A percentile compares a stretch with the other conserved stretches of the same genome.
phyloP scores from a whole-genome alignment of 371 early-diverging fungal species.

The Mortierella sp. region DNA sequence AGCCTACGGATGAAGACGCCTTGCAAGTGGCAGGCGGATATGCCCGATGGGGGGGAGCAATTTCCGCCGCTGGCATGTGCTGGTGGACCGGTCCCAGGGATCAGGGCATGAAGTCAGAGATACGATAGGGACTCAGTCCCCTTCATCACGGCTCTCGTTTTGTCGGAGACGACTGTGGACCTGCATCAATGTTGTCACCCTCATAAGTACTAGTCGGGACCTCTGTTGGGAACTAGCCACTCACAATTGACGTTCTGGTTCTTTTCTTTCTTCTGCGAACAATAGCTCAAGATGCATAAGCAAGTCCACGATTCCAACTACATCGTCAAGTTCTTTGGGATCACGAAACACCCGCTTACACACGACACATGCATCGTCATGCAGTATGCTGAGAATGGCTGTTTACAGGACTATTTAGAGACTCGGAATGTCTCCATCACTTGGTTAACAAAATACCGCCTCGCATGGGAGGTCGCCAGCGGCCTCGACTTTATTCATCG shows the following conservation, averaged over 20 bases:
- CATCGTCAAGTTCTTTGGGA: constrained; percentile 53
- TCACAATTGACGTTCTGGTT: no score
- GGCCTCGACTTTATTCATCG: constrained; percentile 67
- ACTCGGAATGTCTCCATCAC: constrained; percentile 50
- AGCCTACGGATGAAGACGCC: background rate
- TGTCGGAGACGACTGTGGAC: background rate
- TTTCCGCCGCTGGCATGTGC: background rate
- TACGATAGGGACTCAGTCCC: constrained; percentile 6
- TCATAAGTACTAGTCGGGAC: no score
- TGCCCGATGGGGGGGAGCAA: background rate
- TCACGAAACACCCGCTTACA: constrained; percentile 51
- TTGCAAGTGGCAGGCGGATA: no score
- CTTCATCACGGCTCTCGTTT: background rate
- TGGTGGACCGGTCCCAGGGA: background rate
- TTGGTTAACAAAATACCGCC: constrained; percentile 46
- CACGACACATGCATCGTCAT: constrained; percentile 54
- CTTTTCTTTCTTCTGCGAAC: background rate
- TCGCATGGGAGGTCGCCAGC: constrained; percentile 49
- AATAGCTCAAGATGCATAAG: constrained; percentile 53
- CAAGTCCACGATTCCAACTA: constrained; percentile 53
- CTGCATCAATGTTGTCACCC: constrained; percentile 2
- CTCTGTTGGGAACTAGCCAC: no score
- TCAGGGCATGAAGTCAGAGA: background rate
- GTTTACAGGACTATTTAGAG: constrained; percentile 52
- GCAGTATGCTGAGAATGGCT: constrained; percentile 54